Evolutionary conservation across 331 rosid genomes (phyloP).

Genomic region (Saraca asoca): DNA sequence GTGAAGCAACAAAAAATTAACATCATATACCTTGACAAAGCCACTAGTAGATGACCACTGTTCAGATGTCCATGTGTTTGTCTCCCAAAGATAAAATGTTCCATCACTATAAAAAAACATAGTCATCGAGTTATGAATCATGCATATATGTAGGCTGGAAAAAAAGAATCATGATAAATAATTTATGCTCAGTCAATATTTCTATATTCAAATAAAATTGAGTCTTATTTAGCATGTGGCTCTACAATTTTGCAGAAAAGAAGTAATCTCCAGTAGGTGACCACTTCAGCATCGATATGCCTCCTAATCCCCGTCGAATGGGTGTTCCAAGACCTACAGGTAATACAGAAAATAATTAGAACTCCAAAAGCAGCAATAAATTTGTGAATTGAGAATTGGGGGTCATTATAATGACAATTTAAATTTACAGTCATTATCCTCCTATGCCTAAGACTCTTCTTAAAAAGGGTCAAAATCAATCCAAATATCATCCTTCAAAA

Average conservation of each 20-base stretch:
- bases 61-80: constrained; percentile 94
- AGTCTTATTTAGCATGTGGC: constrained; percentile 5
- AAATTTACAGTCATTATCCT: too few relatives aligned
- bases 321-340: constrained; percentile 83
- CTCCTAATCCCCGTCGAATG: constrained; percentile 86
- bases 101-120: constrained; percentile 67
- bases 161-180: too few relatives aligned
- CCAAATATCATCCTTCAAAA: too few relatives aligned
- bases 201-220: constrained; percentile 13
- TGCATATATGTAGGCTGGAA: not conserved
- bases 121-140: constrained; percentile 29
- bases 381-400: not conserved
- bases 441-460: too few relatives aligned
- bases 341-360: constrained; percentile 25
- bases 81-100: constrained; percentile 97
- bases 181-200: constrained; percentile 25
- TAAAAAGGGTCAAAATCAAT: too few relatives aligned
- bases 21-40: constrained; percentile 67
- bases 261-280: constrained; percentile 96
- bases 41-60: constrained; percentile 91
- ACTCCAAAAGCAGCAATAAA: constrained; percentile 25
- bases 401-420: not conserved
- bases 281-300: constrained; percentile 92
- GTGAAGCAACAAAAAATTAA: constrained; percentile 21
- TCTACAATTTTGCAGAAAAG: constrained; percentile 87